Evolutionary conservation across 768 basidiomycete species (phyloP).

Genomic region (Termitomyces sp.): DNA sequence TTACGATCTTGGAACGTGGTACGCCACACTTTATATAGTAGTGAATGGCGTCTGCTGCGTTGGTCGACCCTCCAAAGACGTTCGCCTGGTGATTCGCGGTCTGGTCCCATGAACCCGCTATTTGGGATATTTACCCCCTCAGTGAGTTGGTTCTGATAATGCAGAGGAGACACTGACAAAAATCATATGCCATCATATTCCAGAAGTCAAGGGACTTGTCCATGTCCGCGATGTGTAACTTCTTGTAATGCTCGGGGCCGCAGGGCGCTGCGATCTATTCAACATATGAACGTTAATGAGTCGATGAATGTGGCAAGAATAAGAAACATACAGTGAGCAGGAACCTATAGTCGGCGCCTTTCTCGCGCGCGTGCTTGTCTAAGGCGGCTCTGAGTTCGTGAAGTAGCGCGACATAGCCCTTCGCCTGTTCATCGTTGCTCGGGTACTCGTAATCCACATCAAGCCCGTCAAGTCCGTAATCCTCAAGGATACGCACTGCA

Average conservation of each 20-base stretch:
- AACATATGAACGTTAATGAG: not conserved
- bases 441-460: conserved; percentile 97
- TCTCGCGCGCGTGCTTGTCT: conserved; percentile 64
- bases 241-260: conserved; percentile 82
- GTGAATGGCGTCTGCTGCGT: conserved; percentile 57
- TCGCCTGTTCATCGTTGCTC: conserved; percentile 67
- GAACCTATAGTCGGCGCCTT: conserved; percentile 58
- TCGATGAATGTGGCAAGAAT: not conserved
- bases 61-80: conserved; percentile 65
- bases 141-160: not conserved
- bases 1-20: conserved; percentile 70
- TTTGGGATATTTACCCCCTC: not conserved
- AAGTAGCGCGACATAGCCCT: conserved; percentile 81
- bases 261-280: conserved; percentile 87
- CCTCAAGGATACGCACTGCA: conserved; percentile 76
- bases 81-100: conserved; percentile 84
- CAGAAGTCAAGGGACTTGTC: conserved; percentile 87
- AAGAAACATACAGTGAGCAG: conserved; percentile 61
- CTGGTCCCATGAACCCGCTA: conserved; percentile 76
- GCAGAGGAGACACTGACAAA: conserved; percentile 41
- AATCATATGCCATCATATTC: conserved; percentile 97
- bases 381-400: conserved; percentile 70
- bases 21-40: conserved; percentile 76
- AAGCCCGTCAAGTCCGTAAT: conserved; percentile 90
- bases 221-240: conserved; percentile 80